Evolutionary conservation across 78 protist species (phyloP).

Genomic region (Capsaspora owczarzaki): DNA sequence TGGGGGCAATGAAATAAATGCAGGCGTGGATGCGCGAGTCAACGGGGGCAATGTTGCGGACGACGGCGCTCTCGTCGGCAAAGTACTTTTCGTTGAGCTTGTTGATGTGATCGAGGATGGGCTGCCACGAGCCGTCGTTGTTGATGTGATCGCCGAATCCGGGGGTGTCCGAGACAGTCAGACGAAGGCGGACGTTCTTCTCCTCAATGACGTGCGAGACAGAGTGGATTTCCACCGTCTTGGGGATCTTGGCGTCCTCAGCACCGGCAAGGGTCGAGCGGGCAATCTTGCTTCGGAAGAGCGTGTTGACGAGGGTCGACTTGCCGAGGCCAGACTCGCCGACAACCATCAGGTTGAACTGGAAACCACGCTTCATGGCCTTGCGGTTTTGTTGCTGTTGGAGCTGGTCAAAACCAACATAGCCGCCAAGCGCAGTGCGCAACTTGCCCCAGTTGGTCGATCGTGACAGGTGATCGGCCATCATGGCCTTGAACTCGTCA

Average conservation of each 20-base stretch:
- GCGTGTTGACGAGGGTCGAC: constrained; percentile 27
- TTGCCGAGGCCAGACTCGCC: constrained; percentile 36
- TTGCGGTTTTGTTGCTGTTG: not conserved
- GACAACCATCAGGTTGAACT: constrained; percentile 22
- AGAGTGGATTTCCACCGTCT: constrained; percentile 3
- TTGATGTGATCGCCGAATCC: constrained; percentile 36
- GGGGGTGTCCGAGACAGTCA: constrained; percentile 39
- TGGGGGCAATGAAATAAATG: constrained; percentile 33
- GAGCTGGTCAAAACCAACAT: constrained; percentile 3
- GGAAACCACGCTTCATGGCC: constrained; percentile 5
- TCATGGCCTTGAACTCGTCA: not conserved
- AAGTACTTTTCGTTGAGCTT: not conserved
- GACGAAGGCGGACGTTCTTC: constrained; percentile 11
- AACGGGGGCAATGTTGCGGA: not conserved
- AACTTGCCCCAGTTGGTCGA: constrained; percentile 4
- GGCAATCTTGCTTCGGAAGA: not conserved
- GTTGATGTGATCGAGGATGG: not conserved
- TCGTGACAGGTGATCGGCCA: not conserved
- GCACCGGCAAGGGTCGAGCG: not conserved
- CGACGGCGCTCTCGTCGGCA: not conserved
- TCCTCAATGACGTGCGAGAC: constrained; percentile 18
- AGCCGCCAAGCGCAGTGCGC: not conserved
- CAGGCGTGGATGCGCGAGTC: constrained; percentile 37
- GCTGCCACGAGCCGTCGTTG: constrained; percentile 12
- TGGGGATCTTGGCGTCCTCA: not conserved